A percentile compares a stretch with the other conserved stretches of the same genome.
Conservation (phyloP, 345 rosid species). For the Reutealis trisperma region DNA sequence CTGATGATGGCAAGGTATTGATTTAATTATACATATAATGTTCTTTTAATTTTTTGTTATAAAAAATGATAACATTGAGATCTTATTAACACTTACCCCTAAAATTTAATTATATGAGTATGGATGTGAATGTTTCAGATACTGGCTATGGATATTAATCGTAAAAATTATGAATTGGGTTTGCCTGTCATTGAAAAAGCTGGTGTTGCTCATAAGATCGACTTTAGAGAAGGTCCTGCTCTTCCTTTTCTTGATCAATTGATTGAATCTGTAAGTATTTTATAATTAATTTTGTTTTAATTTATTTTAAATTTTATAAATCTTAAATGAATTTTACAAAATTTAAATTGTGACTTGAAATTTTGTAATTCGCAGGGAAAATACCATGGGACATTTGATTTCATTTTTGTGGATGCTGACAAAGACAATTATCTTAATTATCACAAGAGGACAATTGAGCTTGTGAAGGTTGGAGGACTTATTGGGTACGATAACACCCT, state of each 20-base stretch:
- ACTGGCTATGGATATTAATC: constrained; percentile 89
- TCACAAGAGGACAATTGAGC: constrained; percentile 78
- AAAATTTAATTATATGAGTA: too few species aligned
- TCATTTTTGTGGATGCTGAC: constrained; percentile 96
- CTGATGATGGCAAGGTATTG: constrained; percentile 78
- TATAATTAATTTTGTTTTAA: too few species aligned
- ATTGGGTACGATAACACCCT: constrained; percentile 98
- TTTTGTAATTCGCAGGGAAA: constrained; percentile 47
- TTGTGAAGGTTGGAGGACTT: constrained; percentile 85
- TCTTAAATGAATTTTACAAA: too few species aligned
- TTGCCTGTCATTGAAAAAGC: constrained; percentile 84
- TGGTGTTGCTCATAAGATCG: constrained; percentile 96
- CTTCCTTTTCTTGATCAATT: constrained; percentile 81
- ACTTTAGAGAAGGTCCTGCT: constrained; percentile 96
- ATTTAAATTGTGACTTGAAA: not conserved
- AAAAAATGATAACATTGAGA: too few species aligned
- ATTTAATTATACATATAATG: too few species aligned
- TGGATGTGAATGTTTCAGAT: constrained; percentile 46
- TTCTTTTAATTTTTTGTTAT: too few species aligned
- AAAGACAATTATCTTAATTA: constrained; percentile 95
- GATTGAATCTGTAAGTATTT: constrained; percentile 68
- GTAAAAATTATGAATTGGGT: constrained; percentile 86
- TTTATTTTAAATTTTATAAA: too few species aligned
- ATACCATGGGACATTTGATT: constrained; percentile 73
- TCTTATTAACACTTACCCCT: too few species aligned